These are phyloP conservation scores for Fomitopsis pinicola DNA, from an alignment of 1,284 basidiomycete genomes.

Conservation along the genomic window DNA sequence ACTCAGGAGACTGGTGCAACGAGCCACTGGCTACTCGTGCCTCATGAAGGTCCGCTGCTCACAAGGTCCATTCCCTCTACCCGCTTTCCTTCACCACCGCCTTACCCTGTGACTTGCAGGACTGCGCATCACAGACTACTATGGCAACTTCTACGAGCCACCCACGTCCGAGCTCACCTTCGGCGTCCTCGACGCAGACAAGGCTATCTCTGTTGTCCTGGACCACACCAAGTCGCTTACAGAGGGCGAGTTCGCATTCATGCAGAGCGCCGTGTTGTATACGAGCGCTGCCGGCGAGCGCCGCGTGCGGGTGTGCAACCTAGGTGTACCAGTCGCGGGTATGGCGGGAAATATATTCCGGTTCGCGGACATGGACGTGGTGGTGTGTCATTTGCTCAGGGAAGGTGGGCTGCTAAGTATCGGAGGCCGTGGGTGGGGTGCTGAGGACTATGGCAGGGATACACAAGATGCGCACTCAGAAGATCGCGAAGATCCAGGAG, in stretches of 20 bases:
- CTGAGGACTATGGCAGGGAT: constrained; percentile 48
- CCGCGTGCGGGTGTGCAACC: constrained; percentile 83
- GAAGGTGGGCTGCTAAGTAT: constrained; percentile 52
- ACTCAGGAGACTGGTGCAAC: constrained; percentile 64
- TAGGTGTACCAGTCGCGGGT: constrained; percentile 78
- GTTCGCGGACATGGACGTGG: constrained; percentile 88
- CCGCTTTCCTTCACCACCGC: background rate
- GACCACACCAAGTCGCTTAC: constrained; percentile 69
- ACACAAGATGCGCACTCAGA: constrained; percentile 55
- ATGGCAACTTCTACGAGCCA: constrained; percentile 82
- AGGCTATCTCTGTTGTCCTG: constrained; percentile 67
- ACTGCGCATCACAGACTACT: constrained; percentile 67
- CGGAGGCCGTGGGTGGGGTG: background rate
- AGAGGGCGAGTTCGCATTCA: constrained; percentile 72
- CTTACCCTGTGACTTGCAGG: constrained; percentile 30
- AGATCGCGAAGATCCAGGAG: constrained; percentile 77
- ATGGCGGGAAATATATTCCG: constrained; percentile 92
- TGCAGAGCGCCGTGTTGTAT: constrained; percentile 93
- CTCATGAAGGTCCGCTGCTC: constrained; percentile 85
- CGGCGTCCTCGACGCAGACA: constrained; percentile 80
- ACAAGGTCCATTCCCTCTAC: constrained; percentile 50
- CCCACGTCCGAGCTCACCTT: constrained; percentile 77
- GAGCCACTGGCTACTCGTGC: constrained; percentile 81
- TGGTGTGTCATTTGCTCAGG: constrained; percentile 73
- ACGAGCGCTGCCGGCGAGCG: constrained; percentile 80